Evolutionary conservation across 2,329 filamentous ascomycete species (phyloP).

Genomic region (Colletotrichum ledebouriae): DNA sequence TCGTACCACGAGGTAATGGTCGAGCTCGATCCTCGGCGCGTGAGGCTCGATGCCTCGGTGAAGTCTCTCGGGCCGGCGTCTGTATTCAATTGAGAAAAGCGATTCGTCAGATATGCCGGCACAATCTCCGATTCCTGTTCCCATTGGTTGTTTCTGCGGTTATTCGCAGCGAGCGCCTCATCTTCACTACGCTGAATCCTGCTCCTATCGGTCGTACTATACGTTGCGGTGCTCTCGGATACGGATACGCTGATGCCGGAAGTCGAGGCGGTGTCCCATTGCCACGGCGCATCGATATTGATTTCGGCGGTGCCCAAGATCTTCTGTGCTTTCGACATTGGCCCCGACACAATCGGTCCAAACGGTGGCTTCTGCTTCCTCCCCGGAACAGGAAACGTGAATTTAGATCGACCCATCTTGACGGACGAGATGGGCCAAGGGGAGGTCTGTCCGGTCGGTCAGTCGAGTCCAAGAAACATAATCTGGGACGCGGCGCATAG

Average conservation of each 20-base stretch:
- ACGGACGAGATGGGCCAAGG: constrained; percentile 14
- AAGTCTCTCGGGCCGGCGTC: constrained; percentile 34
- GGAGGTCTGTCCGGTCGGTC: constrained; percentile 29
- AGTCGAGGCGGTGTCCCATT: constrained; percentile 60
- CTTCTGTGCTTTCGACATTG: constrained; percentile 65
- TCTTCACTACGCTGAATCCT: constrained; percentile 28
- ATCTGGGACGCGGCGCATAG: constrained; percentile 1
- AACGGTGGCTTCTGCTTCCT: constrained; percentile 57
- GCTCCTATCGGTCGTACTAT: constrained; percentile 47
- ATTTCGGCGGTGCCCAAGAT: constrained; percentile 62
- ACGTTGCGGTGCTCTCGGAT: constrained; percentile 55
- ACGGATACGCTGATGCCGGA: constrained; percentile 60
- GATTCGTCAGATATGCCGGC: constrained; percentile 50
- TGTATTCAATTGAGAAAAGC: constrained; percentile 35
- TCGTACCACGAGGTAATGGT: constrained; percentile 71
- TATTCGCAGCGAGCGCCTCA: constrained; percentile 37
- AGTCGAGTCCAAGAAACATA: constrained; percentile 24
- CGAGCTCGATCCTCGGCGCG: constrained; percentile 65
- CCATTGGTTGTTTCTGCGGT: constrained; percentile 52
- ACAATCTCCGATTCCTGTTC: constrained; percentile 63
- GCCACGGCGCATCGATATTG: constrained; percentile 55
- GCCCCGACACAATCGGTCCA: constrained; percentile 50
- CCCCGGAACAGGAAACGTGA: constrained; percentile 63
- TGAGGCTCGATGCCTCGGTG: constrained; percentile 60
- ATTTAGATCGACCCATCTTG: constrained; percentile 59